Evolutionary conservation across 768 basidiomycete species (phyloP).

Genomic region (Trametes cingulata): DNA sequence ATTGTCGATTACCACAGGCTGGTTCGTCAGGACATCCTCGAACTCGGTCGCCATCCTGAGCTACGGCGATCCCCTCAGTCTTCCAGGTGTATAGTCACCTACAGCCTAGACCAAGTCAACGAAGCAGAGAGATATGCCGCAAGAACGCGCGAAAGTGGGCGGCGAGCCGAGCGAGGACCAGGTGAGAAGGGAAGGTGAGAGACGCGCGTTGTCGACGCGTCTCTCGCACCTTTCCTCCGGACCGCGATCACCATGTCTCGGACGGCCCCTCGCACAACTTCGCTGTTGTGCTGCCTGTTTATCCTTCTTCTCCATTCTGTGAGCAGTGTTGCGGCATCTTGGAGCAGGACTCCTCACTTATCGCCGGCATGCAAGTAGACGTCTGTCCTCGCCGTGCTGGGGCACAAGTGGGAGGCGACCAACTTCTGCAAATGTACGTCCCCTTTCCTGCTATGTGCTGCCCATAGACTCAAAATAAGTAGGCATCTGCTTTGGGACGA

Average conservation of each 20-base stretch:
- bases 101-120: background rate
- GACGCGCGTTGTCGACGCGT: conserved; percentile 18
- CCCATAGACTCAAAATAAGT: background rate
- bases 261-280: conserved; percentile 14
- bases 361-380: conserved; percentile 29
- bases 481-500: conserved; percentile 92
- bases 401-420: conserved; percentile 84
- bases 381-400: conserved; percentile 44
- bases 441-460: background rate
- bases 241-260: conserved; percentile 22
- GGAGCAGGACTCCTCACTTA: background rate
- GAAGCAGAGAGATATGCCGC: conserved; percentile 12
- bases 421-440: conserved; percentile 85
- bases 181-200: conserved; percentile 13
- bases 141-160: conserved; percentile 3
- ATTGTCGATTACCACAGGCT: conserved; percentile 99
- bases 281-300: conserved; percentile 20
- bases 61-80: background rate
- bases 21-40: conserved; percentile 95
- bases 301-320: conserved; percentile 26
- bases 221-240: conserved; percentile 8
- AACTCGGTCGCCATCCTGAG: conserved; percentile 76
- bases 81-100: background rate
- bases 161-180: conserved; percentile 16
- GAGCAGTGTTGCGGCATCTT: conserved; percentile 1